Evolutionary conservation across 768 basidiomycete genomes (phyloP).

Genomic region (Dacryopinax spathularia): DNA sequence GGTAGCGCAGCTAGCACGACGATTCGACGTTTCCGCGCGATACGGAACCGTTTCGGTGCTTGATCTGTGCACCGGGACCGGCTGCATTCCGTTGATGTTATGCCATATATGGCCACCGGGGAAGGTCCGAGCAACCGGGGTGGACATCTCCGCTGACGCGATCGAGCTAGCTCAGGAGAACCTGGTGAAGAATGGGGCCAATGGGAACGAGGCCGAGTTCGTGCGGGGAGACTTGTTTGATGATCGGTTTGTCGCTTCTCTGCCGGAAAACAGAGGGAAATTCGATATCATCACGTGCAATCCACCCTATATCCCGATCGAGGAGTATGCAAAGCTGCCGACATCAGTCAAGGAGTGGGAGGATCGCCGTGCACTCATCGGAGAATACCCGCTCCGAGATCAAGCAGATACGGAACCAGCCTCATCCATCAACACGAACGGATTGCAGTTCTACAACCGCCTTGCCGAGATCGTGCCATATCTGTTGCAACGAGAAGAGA

Average conservation of each 20-base stretch:
- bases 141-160: constrained; percentile 57
- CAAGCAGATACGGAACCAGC: constrained; percentile 17
- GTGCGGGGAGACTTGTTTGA: background rate
- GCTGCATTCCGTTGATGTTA: constrained; percentile 80
- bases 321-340: constrained; percentile 49
- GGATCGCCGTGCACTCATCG: constrained; percentile 67
- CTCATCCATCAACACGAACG: constrained; percentile 17
- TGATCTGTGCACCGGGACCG: constrained; percentile 88
- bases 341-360: constrained; percentile 63
- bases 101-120: constrained; percentile 48
- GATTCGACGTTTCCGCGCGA: constrained; percentile 27
- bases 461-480: constrained; percentile 49
- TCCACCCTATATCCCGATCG: constrained; percentile 68
- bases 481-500: constrained; percentile 39
- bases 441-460: constrained; percentile 57
- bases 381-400: constrained; percentile 39
- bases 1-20: constrained; percentile 45
- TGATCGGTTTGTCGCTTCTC: background rate
- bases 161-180: constrained; percentile 37
- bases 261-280: constrained; percentile 21
- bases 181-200: constrained; percentile 3
- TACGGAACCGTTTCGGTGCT: constrained; percentile 35
- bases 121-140: constrained; percentile 38
- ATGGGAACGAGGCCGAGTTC: background rate
- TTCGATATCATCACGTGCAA: constrained; percentile 75